Conservation (phyloP, 257 asterid genomes). For the Asclepias syriaca region DNA sequence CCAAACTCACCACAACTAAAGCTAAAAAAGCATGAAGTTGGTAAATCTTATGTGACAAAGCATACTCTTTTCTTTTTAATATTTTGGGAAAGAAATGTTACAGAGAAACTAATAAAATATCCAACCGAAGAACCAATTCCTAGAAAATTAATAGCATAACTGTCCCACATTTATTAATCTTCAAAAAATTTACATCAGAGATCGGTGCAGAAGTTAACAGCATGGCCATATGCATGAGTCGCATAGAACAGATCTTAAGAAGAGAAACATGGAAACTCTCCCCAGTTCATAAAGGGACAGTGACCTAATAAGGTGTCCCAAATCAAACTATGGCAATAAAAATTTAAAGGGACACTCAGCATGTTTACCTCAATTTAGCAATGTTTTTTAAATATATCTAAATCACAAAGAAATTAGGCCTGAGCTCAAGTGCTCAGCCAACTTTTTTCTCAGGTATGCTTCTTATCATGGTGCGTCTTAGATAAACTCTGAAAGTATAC, state of each 20-base stretch:
- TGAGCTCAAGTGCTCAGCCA: background rate
- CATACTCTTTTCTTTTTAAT: background rate
- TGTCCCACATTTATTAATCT: background rate
- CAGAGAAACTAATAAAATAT: background rate
- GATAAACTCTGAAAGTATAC: background rate
- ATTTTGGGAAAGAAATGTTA: background rate
- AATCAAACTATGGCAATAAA: background rate
- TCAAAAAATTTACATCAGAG: background rate
- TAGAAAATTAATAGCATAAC: background rate
- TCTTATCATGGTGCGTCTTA: background rate
- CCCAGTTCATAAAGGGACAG: background rate
- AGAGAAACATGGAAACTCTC: background rate
- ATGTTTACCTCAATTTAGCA: background rate
- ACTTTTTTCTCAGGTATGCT: background rate
- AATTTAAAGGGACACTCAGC: background rate
- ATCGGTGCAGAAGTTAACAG: background rate
- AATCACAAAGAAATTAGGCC: background rate
- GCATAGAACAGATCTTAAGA: background rate
- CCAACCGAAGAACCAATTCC: background rate
- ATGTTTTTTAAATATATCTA: background rate
- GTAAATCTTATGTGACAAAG: background rate
- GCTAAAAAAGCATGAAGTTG: background rate
- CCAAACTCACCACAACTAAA: background rate
- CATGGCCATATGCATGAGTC: background rate
- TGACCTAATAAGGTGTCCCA: background rate